These are phyloP conservation scores for Candida hispaniensis DNA, from an alignment of 805 yeast genomes.

Conservation along the genomic window DNA sequence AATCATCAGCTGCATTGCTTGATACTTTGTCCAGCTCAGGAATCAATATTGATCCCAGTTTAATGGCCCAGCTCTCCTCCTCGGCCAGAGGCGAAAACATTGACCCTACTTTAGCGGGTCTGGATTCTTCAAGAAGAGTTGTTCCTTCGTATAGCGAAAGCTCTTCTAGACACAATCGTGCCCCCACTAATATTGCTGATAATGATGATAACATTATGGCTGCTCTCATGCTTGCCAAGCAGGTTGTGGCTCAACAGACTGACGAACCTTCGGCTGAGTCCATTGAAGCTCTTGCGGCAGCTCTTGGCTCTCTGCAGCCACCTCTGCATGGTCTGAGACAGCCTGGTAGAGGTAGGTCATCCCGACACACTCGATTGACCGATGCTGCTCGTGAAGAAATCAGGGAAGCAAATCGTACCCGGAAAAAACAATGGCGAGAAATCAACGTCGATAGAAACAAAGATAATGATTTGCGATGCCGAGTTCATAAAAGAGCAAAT, in stretches of 20 bases:
- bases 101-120: too few species aligned
- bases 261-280: conserved; percentile 19
- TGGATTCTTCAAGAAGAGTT: conserved; percentile 1
- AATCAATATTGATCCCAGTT: conserved; percentile 9
- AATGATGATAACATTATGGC: conserved; percentile 25
- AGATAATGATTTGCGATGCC: conserved; percentile 73
- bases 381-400: conserved; percentile 43
- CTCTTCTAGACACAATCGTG: not conserved
- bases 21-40: conserved; percentile 11
- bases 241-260: conserved; percentile 22
- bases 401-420: conserved; percentile 56
- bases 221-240: conserved; percentile 30
- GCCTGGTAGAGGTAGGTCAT: conserved; percentile 3
- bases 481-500: conserved; percentile 66
- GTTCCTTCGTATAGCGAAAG: not conserved
- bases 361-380: conserved; percentile 17
- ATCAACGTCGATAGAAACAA: conserved; percentile 70
- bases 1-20: conserved; percentile 11
- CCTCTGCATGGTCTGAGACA: conserved; percentile 15
- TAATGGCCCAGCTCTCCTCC: conserved; percentile 9
- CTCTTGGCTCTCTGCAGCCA: conserved; percentile 21
- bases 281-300: conserved; percentile 24
- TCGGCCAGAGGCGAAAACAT: conserved; percentile 7
- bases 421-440: conserved; percentile 79
- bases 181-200: not conserved